Evolutionary conservation across 148 eudicot species (phyloP).

Genomic region (Chenopodium formosanum): DNA sequence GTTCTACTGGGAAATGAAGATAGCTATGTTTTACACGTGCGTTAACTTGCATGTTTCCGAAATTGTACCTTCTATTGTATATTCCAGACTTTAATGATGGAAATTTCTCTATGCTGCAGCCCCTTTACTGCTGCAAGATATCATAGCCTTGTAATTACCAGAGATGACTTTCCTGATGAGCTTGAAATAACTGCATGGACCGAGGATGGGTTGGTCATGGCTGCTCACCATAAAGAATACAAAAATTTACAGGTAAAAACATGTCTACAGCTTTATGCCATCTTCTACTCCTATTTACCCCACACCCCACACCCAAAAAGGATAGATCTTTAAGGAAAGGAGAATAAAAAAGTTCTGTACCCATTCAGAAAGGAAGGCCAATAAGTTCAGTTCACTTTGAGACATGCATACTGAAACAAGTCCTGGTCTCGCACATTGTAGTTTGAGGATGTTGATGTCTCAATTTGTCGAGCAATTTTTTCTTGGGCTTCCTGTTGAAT

Average conservation of each 20-base stretch:
- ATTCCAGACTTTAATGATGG: background rate
- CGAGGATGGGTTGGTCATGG: conserved; percentile 93
- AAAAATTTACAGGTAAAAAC: conserved; percentile 66
- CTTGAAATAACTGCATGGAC: conserved; percentile 99
- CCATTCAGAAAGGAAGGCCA: background rate
- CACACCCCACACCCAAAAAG: background rate
- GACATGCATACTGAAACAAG: background rate
- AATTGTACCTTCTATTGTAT: background rate
- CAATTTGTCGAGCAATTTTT: background rate
- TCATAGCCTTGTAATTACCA: conserved; percentile 94
- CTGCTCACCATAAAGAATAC: conserved; percentile 84
- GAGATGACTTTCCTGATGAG: conserved; percentile 79
- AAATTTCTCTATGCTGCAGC: conserved; percentile 37
- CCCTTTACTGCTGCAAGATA: conserved; percentile 97
- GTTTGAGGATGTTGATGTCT: background rate
- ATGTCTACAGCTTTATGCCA: background rate
- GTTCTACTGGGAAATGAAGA: background rate
- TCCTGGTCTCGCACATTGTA: background rate
- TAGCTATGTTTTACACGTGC: background rate
- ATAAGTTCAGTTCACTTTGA: background rate
- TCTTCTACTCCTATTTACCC: too few species aligned
- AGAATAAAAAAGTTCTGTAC: background rate
- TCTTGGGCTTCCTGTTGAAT: background rate
- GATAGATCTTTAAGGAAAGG: background rate
- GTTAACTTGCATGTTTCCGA: background rate